Conservation (phyloP, 2,329 filamentous ascomycete genomes). For the Calycina herbarum region DNA sequence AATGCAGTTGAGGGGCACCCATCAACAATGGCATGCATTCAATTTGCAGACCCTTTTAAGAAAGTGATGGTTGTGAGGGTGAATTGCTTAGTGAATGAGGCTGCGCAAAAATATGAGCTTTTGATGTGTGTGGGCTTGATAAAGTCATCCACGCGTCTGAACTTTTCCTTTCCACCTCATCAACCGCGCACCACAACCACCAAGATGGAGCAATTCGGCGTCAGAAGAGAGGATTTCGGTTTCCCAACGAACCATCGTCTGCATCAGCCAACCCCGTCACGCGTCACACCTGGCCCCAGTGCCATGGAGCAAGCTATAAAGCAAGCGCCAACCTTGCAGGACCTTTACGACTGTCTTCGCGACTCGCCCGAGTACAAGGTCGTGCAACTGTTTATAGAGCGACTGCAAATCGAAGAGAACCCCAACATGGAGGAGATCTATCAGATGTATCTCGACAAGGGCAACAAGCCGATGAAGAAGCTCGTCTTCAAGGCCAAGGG, state of each 20-base stretch:
- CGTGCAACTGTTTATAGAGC: neutral
- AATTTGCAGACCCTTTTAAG: neutral
- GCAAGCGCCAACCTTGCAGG: neutral
- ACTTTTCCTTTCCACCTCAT: neutral
- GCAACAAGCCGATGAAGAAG: conserved; percentile 10
- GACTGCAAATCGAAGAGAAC: neutral
- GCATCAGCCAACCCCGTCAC: no score
- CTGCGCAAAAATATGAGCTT: neutral
- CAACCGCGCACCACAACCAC: neutral
- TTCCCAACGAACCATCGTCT: no score
- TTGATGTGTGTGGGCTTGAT: neutral
- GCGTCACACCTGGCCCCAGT: no score
- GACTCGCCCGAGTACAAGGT: conserved; percentile 7
- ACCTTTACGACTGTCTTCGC: neutral
- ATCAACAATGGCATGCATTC: neutral
- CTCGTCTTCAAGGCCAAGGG: conserved; percentile 6
- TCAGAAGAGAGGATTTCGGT: no score
- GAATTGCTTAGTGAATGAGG: neutral
- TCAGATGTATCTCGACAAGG: neutral
- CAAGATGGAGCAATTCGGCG: neutral
- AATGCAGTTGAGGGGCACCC: neutral
- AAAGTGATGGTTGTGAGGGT: neutral
- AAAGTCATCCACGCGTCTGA: neutral
- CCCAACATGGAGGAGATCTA: conserved; percentile 6
- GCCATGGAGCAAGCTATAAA: neutral